phyloP scores from a whole-genome alignment of 108 stramenopile species.

The Nitzschia putrida region DNA sequence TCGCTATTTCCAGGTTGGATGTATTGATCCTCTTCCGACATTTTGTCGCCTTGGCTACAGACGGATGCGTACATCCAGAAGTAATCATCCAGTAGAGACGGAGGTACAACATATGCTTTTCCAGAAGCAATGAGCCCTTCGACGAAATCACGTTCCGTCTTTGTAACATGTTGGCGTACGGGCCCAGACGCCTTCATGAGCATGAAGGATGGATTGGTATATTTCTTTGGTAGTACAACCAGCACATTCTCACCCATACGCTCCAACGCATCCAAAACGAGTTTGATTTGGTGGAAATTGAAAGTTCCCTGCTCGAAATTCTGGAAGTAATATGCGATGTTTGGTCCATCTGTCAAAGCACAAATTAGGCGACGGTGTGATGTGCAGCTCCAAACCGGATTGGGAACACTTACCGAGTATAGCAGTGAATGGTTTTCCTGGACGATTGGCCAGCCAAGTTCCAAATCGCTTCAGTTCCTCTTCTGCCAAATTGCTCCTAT shows the following conservation, averaged over 20 bases:
- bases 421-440: slow-evolving; percentile 80
- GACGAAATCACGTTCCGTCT: slow-evolving; percentile 39
- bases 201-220: slow-evolving; percentile 27
- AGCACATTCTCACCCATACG: slow-evolving; percentile 71
- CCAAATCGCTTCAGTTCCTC: slow-evolving; percentile 59
- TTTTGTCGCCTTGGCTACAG: slow-evolving; percentile 47
- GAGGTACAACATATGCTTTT: slow-evolving; percentile 61
- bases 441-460: slow-evolving; percentile 64
- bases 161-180: slow-evolving; percentile 37
- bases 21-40: slow-evolving; percentile 39
- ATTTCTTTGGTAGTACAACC: slow-evolving; percentile 42
- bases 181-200: slow-evolving; percentile 24
- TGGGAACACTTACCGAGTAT: slow-evolving; percentile 57
- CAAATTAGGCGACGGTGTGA: too few relatives aligned
- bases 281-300: slow-evolving; percentile 66
- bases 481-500: slow-evolving; percentile 29
- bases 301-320: slow-evolving; percentile 73
- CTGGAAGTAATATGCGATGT: slow-evolving; percentile 84
- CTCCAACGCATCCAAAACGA: slow-evolving; percentile 72
- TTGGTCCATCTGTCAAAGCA: slow-evolving; percentile 60
- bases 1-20: slow-evolving; percentile 51
- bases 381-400: too few relatives aligned
- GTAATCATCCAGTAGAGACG: slow-evolving; percentile 75
- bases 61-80: slow-evolving; percentile 89
- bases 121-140: slow-evolving; percentile 32